Conservation (phyloP, 2,329 filamentous ascomycete genomes). For the Nannizziopsis barbatae region DNA sequence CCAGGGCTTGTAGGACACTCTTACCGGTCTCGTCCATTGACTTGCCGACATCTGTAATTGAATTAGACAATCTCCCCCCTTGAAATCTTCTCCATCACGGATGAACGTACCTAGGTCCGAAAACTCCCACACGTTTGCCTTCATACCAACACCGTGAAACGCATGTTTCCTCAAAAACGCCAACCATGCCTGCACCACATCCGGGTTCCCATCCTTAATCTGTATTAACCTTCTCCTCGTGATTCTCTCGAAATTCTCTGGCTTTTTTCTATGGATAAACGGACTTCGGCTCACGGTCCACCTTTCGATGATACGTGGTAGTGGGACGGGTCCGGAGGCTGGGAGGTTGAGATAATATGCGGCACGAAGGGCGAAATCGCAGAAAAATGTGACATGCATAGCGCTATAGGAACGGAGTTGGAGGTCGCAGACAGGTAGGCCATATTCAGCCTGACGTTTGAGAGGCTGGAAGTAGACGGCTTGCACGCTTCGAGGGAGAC, state of each 20-base stretch:
- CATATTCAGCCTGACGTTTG: slow-evolving; percentile 60
- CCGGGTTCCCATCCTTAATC: slow-evolving; percentile 81
- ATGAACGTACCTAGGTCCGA: slow-evolving; percentile 51
- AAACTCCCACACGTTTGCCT: slow-evolving; percentile 93
- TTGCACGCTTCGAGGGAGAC: slow-evolving; percentile 68
- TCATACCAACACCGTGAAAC: slow-evolving; percentile 96
- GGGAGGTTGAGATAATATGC: slow-evolving; percentile 88
- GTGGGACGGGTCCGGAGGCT: slow-evolving; percentile 70
- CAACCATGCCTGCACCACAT: slow-evolving; percentile 83
- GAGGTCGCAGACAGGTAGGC: slow-evolving; percentile 76
- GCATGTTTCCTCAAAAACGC: slow-evolving; percentile 85
- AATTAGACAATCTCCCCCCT: slow-evolving; percentile 13
- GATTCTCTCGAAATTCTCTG: slow-evolving; percentile 94
- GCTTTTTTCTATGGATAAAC: slow-evolving; percentile 94
- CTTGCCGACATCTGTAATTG: slow-evolving; percentile 29
- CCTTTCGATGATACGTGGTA: slow-evolving; percentile 76
- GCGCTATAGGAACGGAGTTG: slow-evolving; percentile 85
- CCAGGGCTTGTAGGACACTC: slow-evolving; percentile 32
- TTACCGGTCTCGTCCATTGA: slow-evolving; percentile 30
- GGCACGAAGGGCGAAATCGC: slow-evolving; percentile 85
- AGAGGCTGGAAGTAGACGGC: slow-evolving; percentile 78
- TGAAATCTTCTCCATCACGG: slow-evolving; percentile 8
- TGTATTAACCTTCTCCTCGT: slow-evolving; percentile 79
- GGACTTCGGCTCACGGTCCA: slow-evolving; percentile 86
- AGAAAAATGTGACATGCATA: slow-evolving; percentile 84